phyloP scores from a whole-genome alignment of 768 basidiomycete species.

The Holtermannia corniformis region DNA sequence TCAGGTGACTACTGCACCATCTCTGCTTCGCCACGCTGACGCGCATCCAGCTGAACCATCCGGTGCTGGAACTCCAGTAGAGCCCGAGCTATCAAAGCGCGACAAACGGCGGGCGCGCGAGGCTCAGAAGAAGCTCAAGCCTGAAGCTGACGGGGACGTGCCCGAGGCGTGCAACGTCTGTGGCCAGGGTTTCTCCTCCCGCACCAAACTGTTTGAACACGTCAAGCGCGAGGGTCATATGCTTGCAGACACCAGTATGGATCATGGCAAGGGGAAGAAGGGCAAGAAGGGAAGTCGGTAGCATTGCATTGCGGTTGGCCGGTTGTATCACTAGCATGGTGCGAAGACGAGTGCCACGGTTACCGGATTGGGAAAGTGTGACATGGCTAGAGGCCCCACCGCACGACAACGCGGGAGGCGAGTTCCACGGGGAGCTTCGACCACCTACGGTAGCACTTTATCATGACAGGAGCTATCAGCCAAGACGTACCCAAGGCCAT shows the following conservation, averaged over 20 bases:
- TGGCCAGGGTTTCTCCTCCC: constrained; percentile 4
- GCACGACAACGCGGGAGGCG: no score
- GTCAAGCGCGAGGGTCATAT: constrained; percentile 10
- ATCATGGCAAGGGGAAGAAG: not conserved
- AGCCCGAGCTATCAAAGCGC: constrained; percentile 54
- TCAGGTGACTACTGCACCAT: constrained; percentile 27
- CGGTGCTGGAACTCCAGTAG: constrained; percentile 2
- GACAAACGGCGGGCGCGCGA: constrained; percentile 73
- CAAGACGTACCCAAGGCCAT: constrained; percentile 54
- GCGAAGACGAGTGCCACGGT: no score
- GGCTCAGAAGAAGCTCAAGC: constrained; percentile 57
- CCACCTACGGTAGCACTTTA: not conserved
- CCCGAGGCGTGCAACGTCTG: constrained; percentile 13
- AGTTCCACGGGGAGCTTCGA: not conserved
- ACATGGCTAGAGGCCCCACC: no score
- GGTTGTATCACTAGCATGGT: not conserved
- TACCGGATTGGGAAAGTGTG: no score
- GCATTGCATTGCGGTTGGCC: no score
- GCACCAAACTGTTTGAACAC: constrained; percentile 14
- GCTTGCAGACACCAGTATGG: not conserved
- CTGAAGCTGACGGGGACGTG: constrained; percentile 27
- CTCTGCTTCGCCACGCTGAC: constrained; percentile 7
- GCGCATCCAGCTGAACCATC: not conserved
- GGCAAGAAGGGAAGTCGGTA: not conserved
- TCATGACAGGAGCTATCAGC: constrained; percentile 5